Percentiles rank a stretch among this genome's conserved stretches.
Conservation (phyloP, 805 yeast species). For the Zygosaccharomyces rouxii region DNA sequence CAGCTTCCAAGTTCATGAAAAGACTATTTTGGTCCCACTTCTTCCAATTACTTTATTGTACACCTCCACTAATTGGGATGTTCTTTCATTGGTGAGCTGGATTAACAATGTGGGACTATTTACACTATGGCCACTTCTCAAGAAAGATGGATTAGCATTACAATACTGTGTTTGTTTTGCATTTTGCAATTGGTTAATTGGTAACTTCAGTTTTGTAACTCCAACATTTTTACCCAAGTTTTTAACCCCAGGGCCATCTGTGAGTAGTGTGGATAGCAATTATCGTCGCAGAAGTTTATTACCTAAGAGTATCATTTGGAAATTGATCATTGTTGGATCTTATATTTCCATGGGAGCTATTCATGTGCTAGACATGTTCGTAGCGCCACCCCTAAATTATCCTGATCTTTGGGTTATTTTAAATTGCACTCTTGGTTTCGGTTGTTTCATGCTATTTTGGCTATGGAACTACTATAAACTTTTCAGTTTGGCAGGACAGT, state of each 20-base stretch:
- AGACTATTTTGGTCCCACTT: slow-evolving; percentile 81
- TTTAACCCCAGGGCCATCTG: slow-evolving; percentile 44
- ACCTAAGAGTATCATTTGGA: slow-evolving; percentile 50
- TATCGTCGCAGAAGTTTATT: slow-evolving; percentile 41
- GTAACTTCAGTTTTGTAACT: slow-evolving; percentile 53
- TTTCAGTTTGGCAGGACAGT: slow-evolving; percentile 31
- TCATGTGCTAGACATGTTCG: slow-evolving; percentile 50
- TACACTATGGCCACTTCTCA: slow-evolving; percentile 82
- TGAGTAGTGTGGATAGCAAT: slow-evolving; percentile 31
- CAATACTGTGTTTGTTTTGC: slow-evolving; percentile 64
- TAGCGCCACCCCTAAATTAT: slow-evolving; percentile 51
- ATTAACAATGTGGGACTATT: slow-evolving; percentile 78
- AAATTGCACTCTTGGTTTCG: slow-evolving; percentile 70
- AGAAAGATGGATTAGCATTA: slow-evolving; percentile 64
- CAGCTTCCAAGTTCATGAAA: slow-evolving; percentile 95
- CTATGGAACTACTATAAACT: slow-evolving; percentile 71
- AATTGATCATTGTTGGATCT: slow-evolving; percentile 46
- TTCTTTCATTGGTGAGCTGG: slow-evolving; percentile 79
- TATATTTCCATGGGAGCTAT: slow-evolving; percentile 48
- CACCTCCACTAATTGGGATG: slow-evolving; percentile 49
- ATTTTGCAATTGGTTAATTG: slow-evolving; percentile 75
- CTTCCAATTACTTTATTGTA: slow-evolving; percentile 72
- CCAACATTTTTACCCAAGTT: slow-evolving; percentile 40
- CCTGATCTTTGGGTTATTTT: slow-evolving; percentile 86
- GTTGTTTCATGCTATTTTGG: slow-evolving; percentile 70